phyloP scores from a whole-genome alignment of 2,329 filamentous ascomycete species.

The Septoria petroselini region DNA sequence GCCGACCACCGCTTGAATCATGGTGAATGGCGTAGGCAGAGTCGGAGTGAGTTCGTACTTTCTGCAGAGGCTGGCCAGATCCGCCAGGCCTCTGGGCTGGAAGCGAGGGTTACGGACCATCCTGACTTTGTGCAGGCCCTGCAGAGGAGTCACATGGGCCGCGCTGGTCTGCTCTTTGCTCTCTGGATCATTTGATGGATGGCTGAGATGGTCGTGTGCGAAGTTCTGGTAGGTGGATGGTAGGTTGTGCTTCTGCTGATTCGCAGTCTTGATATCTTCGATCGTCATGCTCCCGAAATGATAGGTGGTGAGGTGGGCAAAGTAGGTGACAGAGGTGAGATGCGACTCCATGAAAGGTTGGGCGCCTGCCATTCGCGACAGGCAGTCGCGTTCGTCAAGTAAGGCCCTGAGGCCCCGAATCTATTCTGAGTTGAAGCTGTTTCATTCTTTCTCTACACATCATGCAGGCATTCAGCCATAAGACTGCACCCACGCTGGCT shows the following conservation, averaged over 20 bases:
- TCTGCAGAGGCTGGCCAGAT: conserved; percentile 26
- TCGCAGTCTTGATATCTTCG: conserved; percentile 24
- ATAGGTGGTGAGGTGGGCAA: background rate
- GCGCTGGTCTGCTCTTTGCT: background rate
- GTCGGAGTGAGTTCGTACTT: conserved; percentile 31
- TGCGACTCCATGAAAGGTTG: too few species aligned
- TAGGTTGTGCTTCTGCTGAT: conserved; percentile 25
- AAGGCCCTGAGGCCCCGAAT: too few species aligned
- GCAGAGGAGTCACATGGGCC: conserved; percentile 6
- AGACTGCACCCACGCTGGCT: too few species aligned
- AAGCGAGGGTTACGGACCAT: conserved; percentile 32
- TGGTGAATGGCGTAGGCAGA: conserved; percentile 23
- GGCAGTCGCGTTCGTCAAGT: too few species aligned
- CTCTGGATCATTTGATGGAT: background rate
- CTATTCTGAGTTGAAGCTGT: too few species aligned
- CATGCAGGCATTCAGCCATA: too few species aligned
- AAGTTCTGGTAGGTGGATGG: conserved; percentile 24
- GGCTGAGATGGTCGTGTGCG: conserved; percentile 1
- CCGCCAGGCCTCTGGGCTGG: conserved; percentile 22
- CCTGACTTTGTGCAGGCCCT: conserved; percentile 28
- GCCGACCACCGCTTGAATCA: conserved; percentile 21
- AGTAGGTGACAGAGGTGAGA: too few species aligned
- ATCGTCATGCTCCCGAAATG: conserved; percentile 13
- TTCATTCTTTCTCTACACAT: too few species aligned
- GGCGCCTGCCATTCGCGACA: background rate